Evolutionary conservation across 2,329 filamentous ascomycete species (phyloP), one percentile per base, ranked within the genome.

Genomic region (Sporothrix dimorphospora): DNA sequence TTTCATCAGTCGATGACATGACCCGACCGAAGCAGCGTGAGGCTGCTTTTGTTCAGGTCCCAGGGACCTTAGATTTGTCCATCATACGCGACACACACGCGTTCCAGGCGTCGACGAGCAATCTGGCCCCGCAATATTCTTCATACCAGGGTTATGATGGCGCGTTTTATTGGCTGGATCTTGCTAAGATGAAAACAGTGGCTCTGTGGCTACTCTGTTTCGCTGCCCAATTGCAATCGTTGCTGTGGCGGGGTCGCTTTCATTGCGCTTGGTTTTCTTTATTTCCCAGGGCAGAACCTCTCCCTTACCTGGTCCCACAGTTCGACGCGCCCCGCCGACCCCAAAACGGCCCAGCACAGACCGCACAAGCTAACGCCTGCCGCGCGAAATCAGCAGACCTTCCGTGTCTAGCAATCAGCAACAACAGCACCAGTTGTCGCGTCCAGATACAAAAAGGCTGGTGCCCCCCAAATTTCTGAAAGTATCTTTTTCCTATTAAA

Each of bases 381-480:
- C 73, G 73, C 73, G 71, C 72, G 71, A 75, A 74, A 76, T 76
- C 75, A 76, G 75, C 72, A 75, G 61, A 66, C 70, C 45, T 68
- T 30, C 63, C 12, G 34, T 45, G 53, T 59, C 53, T 67, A 72
- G 63, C 80, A 88, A 89, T 89, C 87, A 89, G 87, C 87, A 88
- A 78, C 80, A 74, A 74, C 81, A 81, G 82, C 82, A 81, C 80
- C 79, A 80, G 80, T 80, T 76, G 81, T 81, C 85, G 84, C 85
- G 83, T 84, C 82, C 85, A 87, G 83, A 84, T 89, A 89, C 87
- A 89, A 88, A 89, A 88, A 82, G 82, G 83, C 82, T 79, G 78
- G 79, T 79, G 80, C 83, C 84, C 85, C 86, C 85, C 84, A 81
- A 84, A 82, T 82, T 72, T 71, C 57, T 67, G 14, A 51, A 79